Evolutionary conservation across 768 basidiomycete genomes (phyloP), one percentile per base, ranked within the genome.

Genomic region (Termitomyces eurrhizus): DNA sequence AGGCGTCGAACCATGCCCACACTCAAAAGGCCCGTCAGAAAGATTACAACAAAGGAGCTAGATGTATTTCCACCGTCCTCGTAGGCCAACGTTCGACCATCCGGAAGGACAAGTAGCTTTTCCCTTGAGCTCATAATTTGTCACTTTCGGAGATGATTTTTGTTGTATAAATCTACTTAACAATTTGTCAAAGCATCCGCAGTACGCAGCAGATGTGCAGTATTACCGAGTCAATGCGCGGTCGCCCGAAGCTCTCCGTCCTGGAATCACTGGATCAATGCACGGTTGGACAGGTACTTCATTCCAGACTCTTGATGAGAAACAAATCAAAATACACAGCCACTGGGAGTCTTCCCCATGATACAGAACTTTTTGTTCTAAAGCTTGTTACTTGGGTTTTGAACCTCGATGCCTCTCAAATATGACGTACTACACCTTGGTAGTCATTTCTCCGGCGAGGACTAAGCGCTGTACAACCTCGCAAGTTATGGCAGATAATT

Each of bases 21-120:
- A 42, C 73, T 67, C 62, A 81, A 75, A 2, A 70, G 61, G 5
- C 79, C 80, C 35, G 78, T 75, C 62, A 80, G 70, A 66, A 75
- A 80, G 6, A 82, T 67, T 39, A 81, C 61, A 35, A 82, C 66
- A 24, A 69, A 70, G 13, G 66, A 66, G 64, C 78, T 79, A 8
- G 71, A 67, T 13, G 67, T 52, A 21, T 72, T 66, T 12, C 80
- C 80, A 11, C 64, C 67, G 18, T 76, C 70, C 41, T 66, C 70
- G 52, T 80, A 81, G 2, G 76, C 79, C 9, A 81, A 67, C 4
- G 71, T 75, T 49, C 79, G 77, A 32, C 66, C 66, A 26, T 68
- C 62, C 12, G 66, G 63, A 24, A 69, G 64, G 36, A 61, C 49
- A 18, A 70, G 57, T 29, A 66, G 52, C 51, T 67, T 62, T 58